Evolutionary conservation across 139 green algal species (phyloP).

Genomic region (Trebouxia sp.): DNA sequence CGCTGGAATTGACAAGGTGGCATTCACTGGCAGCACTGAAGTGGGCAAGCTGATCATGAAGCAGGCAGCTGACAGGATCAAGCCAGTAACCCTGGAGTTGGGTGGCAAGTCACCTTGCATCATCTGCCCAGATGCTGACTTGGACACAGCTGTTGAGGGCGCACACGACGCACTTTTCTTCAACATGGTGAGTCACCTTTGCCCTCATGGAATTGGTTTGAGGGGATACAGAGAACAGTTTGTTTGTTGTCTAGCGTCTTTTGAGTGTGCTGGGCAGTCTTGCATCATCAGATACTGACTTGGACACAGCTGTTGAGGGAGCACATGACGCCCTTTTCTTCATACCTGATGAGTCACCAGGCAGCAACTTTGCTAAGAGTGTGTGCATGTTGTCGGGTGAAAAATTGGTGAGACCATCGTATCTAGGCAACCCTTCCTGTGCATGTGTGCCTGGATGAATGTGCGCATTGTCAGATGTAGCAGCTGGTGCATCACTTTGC

Average conservation of each 20-base stretch:
- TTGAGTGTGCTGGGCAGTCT: not conserved
- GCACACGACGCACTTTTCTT: slow-evolving; percentile 76
- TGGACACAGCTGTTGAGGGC: slow-evolving; percentile 63
- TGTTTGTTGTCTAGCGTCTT: not conserved
- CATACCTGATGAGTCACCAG: slow-evolving; percentile 61
- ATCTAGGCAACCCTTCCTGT: too few species aligned
- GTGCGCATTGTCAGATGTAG: too few species aligned
- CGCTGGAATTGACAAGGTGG: slow-evolving; percentile 66
- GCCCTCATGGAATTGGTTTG: not conserved
- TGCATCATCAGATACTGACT: slow-evolving; percentile 42
- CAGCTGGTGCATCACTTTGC: too few species aligned
- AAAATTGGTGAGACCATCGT: too few species aligned
- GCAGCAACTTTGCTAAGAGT: too few species aligned
- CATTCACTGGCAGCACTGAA: slow-evolving; percentile 81
- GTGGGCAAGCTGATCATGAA: slow-evolving; percentile 62
- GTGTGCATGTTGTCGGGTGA: too few species aligned
- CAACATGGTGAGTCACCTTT: slow-evolving; percentile 55
- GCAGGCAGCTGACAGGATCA: slow-evolving; percentile 48
- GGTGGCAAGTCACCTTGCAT: slow-evolving; percentile 74
- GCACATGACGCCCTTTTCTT: slow-evolving; percentile 73
- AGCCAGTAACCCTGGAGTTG: slow-evolving; percentile 69
- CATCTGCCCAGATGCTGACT: slow-evolving; percentile 64
- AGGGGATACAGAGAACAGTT: not conserved
- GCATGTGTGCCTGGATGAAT: too few species aligned
- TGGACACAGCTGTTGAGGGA: slow-evolving; percentile 58